These are phyloP conservation scores for Hypoxylon subgilvum DNA, from an alignment of 495 filamentous ascomycete species.

Conservation along the genomic window DNA sequence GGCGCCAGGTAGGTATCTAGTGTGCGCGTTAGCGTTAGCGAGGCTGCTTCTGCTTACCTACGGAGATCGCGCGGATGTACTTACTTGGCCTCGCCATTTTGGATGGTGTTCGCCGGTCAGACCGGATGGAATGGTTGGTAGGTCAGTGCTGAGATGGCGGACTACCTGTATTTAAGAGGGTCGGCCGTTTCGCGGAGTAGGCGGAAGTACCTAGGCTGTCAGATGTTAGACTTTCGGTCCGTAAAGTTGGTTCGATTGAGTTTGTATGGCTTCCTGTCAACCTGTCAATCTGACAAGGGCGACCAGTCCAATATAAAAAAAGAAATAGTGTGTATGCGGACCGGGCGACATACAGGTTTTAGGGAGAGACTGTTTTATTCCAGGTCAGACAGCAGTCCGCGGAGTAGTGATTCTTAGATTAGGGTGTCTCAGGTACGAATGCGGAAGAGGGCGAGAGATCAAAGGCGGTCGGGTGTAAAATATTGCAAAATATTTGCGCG, in stretches of 20 bases:
- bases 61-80: background rate
- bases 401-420: slow-evolving; percentile 21
- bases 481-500: background rate
- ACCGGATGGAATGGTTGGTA: background rate
- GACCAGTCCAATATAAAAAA: background rate
- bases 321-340: background rate
- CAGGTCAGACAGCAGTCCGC: slow-evolving; percentile 6
- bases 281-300: slow-evolving; percentile 2
- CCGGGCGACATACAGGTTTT: background rate
- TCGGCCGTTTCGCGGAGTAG: too few species aligned
- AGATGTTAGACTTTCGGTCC: slow-evolving; percentile 13
- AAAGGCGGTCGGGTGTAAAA: slow-evolving; percentile 19
- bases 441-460: slow-evolving; percentile 22
- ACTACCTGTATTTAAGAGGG: background rate
- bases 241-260: slow-evolving; percentile 15
- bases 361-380: slow-evolving; percentile 11
- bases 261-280: background rate
- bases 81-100: slow-evolving; percentile 32
- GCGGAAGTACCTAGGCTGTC: background rate
- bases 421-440: slow-evolving; percentile 34
- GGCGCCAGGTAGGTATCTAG: slow-evolving; percentile 49
- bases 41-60: too few species aligned
- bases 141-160: background rate
- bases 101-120: slow-evolving; percentile 8
- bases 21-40: background rate